Evolutionary conservation across 345 rosid genomes (phyloP), one percentile per base, ranked within the genome.

Genomic region (Hirschfeldia incana): DNA sequence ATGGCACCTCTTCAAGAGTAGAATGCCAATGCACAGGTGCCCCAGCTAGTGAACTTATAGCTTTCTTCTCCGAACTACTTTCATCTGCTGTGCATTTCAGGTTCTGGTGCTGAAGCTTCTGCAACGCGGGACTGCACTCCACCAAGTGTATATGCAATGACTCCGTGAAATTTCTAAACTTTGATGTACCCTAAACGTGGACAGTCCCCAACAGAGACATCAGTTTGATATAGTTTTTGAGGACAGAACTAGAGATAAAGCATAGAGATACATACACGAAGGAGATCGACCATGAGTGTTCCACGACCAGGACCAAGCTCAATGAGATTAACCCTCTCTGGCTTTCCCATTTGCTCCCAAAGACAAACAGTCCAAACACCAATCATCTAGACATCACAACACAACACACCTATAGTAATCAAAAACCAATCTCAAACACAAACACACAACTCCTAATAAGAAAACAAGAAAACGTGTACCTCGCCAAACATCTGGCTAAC

Each of bases 261-360:
- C 4, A 53, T 53, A 0, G 7, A 2, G 2, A 53, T 53, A 12
- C 94, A 83, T 86, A 93, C 97, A 49, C 87, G 93, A 80, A 95
- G 92, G 68, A 93, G 96, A 85, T 91, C 99, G 3, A 85, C 94
- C 96, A 95, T 90, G 46, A 93, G 99, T 30, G 97, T 89, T 87
- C 93, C 98, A 42, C 98, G 82, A 21, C 98, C 99, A 36, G 97
- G 98, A 78, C 99, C 99, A 74, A 95, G 81, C 83, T 95, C 99
- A 78, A 95, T 85, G 28, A 93, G 88, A 91, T 89, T 93, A 44
- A 91, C 93, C 70, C 72, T 85, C 27, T 84, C 72, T 55, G 98
- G 98, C 34, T 82, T 91, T 73, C 93, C 97, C 97, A 95, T 91
- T 82, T 91, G 91, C 88, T 95, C 91, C 98, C 99, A 91, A 53